Conservation (phyloP, 2,329 filamentous ascomycete species). For the Exophiala mesophila region DNA sequence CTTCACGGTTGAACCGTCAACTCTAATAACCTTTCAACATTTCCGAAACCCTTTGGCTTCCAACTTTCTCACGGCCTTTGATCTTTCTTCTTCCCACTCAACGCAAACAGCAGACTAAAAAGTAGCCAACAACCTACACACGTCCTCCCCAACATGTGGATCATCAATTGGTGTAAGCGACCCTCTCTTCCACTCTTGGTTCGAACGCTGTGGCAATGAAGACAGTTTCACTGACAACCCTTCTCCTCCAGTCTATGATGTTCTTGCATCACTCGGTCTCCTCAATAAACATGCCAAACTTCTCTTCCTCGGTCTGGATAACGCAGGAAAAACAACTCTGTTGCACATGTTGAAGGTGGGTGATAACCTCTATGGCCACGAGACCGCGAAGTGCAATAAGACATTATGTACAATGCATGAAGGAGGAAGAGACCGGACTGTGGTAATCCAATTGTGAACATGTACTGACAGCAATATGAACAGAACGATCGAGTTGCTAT, state of each 20-base stretch:
- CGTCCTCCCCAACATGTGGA: slow-evolving; percentile 62
- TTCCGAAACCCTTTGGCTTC: too few species aligned
- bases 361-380: too few species aligned
- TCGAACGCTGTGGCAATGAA: too few species aligned
- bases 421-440: too few species aligned
- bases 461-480: too few species aligned
- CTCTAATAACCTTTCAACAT: too few species aligned
- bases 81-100: not conserved
- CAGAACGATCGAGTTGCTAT: slow-evolving; percentile 91
- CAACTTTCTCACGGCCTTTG: not conserved
- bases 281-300: slow-evolving; percentile 96
- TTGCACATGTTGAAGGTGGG: slow-evolving; percentile 91
- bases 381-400: too few species aligned
- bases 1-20: not conserved
- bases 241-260: slow-evolving; percentile 66
- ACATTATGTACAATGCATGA: too few species aligned
- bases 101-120: too few species aligned
- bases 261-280: slow-evolving; percentile 79
- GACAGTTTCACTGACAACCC: too few species aligned
- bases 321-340: slow-evolving; percentile 89
- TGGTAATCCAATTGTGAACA: too few species aligned
- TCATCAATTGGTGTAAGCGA: slow-evolving; percentile 85
- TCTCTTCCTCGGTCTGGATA: slow-evolving; percentile 87
- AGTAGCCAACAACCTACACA: not conserved
- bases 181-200: too few species aligned